Evolutionary conservation across 495 filamentous ascomycete genomes (phyloP).

Genomic region (Talaromyces wortmannii): DNA sequence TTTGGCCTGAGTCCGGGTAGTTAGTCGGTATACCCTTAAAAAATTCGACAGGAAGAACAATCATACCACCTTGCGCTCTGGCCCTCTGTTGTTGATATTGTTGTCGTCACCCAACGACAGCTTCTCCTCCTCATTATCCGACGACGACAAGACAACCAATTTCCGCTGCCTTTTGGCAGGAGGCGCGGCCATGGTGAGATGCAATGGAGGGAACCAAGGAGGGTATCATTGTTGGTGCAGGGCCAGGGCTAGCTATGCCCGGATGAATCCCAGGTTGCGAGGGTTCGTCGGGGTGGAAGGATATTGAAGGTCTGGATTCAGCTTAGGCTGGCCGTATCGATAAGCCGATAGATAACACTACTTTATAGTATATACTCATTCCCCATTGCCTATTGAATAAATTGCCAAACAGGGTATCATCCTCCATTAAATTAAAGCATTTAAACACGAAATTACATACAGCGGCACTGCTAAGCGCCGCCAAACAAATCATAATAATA

Average conservation of each 20-base stretch:
- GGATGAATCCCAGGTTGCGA: too few species aligned
- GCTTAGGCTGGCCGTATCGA: too few species aligned
- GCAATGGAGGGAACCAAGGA: background rate
- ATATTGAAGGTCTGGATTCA: too few species aligned
- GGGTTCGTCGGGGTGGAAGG: too few species aligned
- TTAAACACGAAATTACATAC: background rate
- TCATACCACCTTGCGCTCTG: background rate
- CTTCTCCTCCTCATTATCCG: slow-evolving; percentile 30
- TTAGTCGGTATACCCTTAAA: too few species aligned
- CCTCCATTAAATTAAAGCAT: background rate
- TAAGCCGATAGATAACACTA: background rate
- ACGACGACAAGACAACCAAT: slow-evolving; percentile 33
- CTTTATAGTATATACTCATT: background rate
- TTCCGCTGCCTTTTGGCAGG: slow-evolving; percentile 33
- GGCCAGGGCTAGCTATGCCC: too few species aligned
- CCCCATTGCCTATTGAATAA: background rate
- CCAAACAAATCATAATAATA: slow-evolving; percentile 51
- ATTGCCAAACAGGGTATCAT: background rate
- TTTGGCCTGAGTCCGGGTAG: background rate
- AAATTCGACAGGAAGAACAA: too few species aligned
- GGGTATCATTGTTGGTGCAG: background rate
- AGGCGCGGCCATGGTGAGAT: slow-evolving; percentile 24
- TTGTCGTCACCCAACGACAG: background rate
- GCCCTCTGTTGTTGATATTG: background rate
- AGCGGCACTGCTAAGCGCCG: slow-evolving; percentile 10